phyloP scores from a whole-genome alignment of 108 stramenopile species.

The Cylindrotheca fusiformis region DNA sequence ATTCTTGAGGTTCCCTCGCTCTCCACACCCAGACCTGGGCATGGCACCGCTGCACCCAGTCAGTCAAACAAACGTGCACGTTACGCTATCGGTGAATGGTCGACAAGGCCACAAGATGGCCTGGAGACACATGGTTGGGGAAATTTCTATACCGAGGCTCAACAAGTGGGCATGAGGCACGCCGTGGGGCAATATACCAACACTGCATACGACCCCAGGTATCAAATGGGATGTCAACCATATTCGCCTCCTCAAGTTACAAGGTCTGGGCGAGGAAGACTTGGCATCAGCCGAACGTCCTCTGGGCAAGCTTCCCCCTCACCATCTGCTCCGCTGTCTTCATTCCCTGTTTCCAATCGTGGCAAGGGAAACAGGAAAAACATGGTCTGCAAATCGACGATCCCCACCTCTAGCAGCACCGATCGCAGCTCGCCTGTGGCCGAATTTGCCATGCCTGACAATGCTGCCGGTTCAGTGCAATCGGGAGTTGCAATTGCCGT shows the following conservation, averaged over 20 bases:
- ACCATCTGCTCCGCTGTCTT: conserved; percentile 8
- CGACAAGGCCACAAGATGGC: conserved; percentile 9
- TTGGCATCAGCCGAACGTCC: neutral
- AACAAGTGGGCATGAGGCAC: neutral
- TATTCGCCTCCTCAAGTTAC: conserved; percentile 11
- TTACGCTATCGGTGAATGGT: conserved; percentile 8
- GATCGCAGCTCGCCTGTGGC: neutral
- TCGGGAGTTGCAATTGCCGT: conserved; percentile 34
- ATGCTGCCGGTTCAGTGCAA: too few species aligned
- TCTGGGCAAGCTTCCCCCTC: conserved; percentile 4
- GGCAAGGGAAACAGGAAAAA: conserved; percentile 35
- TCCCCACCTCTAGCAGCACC: neutral
- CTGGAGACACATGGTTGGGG: neutral
- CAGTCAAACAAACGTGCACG: conserved; percentile 20
- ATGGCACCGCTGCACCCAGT: neutral
- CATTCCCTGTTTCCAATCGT: conserved; percentile 43
- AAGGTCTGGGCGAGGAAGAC: conserved; percentile 41
- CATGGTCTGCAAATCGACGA: neutral
- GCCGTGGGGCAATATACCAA: neutral
- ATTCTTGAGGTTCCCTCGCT: conserved; percentile 43
- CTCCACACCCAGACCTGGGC: neutral
- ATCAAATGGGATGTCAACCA: neutral
- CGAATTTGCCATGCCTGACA: conserved; percentile 1
- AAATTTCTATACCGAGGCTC: neutral
- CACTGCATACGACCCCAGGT: too few species aligned